A percentile compares a stretch with the other conserved stretches of the same genome.
Evolutionary conservation across 139 green algal species (phyloP).

Genomic region (Tetradesmus obliquus): DNA sequence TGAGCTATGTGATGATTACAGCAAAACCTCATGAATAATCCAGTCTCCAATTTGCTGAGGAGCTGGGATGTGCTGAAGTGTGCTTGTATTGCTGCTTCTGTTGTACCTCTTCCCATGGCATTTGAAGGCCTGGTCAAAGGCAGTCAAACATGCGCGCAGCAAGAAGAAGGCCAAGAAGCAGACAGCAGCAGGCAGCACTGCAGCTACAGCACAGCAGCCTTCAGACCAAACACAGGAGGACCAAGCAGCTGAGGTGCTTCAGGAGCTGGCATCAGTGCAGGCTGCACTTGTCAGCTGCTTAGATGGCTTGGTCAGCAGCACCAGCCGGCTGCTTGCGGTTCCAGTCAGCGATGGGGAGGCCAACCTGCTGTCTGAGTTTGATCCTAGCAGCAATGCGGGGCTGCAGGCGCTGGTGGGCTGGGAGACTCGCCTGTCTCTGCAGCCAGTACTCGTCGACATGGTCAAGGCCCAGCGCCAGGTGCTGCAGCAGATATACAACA

Average conservation of each 20-base stretch:
- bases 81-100: not conserved
- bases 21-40: too few species aligned
- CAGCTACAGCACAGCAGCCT: not conserved
- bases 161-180: constrained; percentile 35
- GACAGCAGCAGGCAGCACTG: not conserved
- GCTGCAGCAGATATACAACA: not conserved
- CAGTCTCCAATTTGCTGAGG: not conserved
- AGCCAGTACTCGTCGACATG: constrained; percentile 3
- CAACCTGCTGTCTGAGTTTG: constrained; percentile 11
- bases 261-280: not conserved
- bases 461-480: not conserved
- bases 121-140: constrained; percentile 28
- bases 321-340: not conserved
- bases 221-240: not conserved
- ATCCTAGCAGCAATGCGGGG: not conserved
- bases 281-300: not conserved
- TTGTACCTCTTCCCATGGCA: not conserved
- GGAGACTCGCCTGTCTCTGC: constrained; percentile 34
- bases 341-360: not conserved
- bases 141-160: constrained; percentile 18
- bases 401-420: constrained; percentile 30
- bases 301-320: not conserved
- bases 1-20: too few species aligned
- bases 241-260: not conserved
- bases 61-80: not conserved